A percentile compares a stretch with the other conserved stretches of the same genome.
Conservation (phyloP, 2,329 filamentous ascomycete species). For the Trichoderma semiorbis region DNA sequence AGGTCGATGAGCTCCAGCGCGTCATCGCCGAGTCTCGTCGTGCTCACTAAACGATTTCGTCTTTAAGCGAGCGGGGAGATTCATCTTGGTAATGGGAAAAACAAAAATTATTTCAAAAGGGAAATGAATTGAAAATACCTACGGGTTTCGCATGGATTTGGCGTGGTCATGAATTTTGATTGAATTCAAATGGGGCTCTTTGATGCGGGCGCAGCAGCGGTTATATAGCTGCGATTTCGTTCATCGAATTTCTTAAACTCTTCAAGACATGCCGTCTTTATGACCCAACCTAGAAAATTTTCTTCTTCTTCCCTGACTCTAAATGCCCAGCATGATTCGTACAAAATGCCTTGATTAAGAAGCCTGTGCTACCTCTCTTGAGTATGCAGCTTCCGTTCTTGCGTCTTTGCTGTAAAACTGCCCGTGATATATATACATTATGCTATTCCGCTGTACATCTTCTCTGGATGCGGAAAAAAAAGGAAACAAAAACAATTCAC, state of each 20-base stretch:
- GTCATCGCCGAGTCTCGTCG: conserved; percentile 94
- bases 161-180: conserved; percentile 35
- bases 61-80: not conserved
- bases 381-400: not conserved
- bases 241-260: conserved; percentile 35
- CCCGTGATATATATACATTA: not conserved
- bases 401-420: not conserved
- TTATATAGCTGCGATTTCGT: conserved; percentile 27
- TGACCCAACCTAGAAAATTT: not conserved
- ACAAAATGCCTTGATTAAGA: not conserved
- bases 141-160: conserved; percentile 34
- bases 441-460: not conserved
- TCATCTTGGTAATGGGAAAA: not conserved
- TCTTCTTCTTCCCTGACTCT: not conserved
- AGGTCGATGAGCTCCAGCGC: conserved; percentile 98
- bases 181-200: conserved; percentile 13
- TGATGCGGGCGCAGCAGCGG: conserved; percentile 4
- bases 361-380: not conserved
- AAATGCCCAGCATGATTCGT: not conserved
- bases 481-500: not conserved
- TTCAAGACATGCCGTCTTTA: not conserved
- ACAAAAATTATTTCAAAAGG: not conserved
- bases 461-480: not conserved
- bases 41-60: conserved; percentile 49
- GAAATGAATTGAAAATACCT: not conserved